Conservation (phyloP, 257 asterid genomes). For the Craterostigma plantagineum region DNA sequence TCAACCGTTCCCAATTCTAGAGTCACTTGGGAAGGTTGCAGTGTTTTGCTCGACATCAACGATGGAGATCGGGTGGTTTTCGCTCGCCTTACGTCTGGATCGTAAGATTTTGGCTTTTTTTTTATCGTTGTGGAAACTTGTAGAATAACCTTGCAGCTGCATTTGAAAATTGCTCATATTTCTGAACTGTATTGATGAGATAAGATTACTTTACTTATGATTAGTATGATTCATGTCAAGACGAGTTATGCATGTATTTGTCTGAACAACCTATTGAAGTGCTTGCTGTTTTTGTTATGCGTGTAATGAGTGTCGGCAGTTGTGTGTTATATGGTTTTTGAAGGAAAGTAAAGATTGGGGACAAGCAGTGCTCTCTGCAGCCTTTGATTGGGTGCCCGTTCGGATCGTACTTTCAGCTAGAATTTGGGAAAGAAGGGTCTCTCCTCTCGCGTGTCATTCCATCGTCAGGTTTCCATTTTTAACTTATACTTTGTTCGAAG, state of each 20-base stretch:
- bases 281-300: no score
- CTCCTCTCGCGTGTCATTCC: constrained; percentile 42
- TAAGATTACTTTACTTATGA: background rate
- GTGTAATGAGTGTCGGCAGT: no score
- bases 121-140: background rate
- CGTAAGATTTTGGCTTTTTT: constrained; percentile 30
- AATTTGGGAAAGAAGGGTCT: constrained; percentile 52
- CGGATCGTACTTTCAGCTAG: constrained; percentile 66
- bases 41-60: constrained; percentile 86
- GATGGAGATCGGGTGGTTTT: constrained; percentile 87
- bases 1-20: constrained; percentile 22
- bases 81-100: constrained; percentile 72
- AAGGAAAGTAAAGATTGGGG: constrained; percentile 73
- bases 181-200: no score
- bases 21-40: constrained; percentile 90
- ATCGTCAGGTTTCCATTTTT: constrained; percentile 32
- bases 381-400: constrained; percentile 76
- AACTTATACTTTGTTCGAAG: background rate
- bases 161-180: no score
- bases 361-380: constrained; percentile 60
- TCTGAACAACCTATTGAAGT: no score
- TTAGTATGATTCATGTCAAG: background rate
- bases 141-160: background rate
- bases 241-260: background rate
- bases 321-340: constrained; percentile 9